Conservation (phyloP, 2,329 filamentous ascomycete genomes). For the Fusarium devonianum region DNA sequence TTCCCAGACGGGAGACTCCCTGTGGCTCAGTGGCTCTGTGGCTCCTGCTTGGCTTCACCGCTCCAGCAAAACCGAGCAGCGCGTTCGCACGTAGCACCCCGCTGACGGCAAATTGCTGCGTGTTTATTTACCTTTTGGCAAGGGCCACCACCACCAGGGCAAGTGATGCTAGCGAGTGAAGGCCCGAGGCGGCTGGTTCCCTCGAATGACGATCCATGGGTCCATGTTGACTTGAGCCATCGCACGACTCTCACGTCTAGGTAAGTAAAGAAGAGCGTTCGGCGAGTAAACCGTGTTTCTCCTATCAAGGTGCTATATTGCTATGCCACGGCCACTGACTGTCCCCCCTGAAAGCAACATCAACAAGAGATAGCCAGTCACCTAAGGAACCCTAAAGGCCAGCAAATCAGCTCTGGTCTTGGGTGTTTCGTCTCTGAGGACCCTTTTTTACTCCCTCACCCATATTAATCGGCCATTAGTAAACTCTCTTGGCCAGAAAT, state of each 20-base stretch:
- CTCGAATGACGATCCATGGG: slow-evolving; percentile 35
- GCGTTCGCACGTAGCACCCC: slow-evolving; percentile 12
- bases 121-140: slow-evolving; percentile 8
- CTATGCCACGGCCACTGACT: no score
- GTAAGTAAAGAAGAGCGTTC: no score
- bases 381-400: no score
- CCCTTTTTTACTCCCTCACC: slow-evolving; percentile 10
- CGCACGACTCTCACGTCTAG: slow-evolving; percentile 36
- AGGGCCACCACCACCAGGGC: slow-evolving; percentile 4
- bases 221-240: slow-evolving; percentile 37
- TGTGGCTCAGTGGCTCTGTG: slow-evolving; percentile 21
- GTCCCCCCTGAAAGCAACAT: no score
- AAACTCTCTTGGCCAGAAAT: slow-evolving; percentile 10
- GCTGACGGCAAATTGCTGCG: slow-evolving; percentile 7
- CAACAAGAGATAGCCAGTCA: no score
- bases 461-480: neutral
- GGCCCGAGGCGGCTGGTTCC: slow-evolving; percentile 12
- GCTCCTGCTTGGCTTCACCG: slow-evolving; percentile 28
- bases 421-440: slow-evolving; percentile 3
- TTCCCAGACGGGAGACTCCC: slow-evolving; percentile 17
- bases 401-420: neutral
- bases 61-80: slow-evolving; percentile 23
- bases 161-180: neutral
- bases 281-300: no score
- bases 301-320: no score